A percentile compares a stretch with the other conserved stretches of the same genome.
phyloP scores from a whole-genome alignment of 345 rosid genomes.

The Citropsis articulata region DNA sequence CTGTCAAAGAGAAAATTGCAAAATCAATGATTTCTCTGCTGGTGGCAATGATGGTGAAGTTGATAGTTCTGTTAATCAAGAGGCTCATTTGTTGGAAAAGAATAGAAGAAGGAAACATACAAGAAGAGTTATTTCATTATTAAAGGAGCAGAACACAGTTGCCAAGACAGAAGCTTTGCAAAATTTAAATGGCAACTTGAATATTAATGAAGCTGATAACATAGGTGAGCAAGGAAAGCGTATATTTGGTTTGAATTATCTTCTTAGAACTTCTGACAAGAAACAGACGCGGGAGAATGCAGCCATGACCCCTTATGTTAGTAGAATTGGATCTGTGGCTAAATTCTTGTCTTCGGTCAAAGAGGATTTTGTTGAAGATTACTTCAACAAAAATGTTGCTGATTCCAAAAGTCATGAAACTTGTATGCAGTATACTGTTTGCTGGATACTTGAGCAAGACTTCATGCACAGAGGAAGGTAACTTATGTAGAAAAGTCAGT shows the following conservation, averaged over 20 bases:
- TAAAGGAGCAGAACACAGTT: conserved; percentile 37
- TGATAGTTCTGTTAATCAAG: conserved; percentile 38
- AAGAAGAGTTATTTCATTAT: conserved; percentile 52
- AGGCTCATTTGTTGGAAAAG: conserved; percentile 46
- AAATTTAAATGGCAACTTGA: conserved; percentile 34
- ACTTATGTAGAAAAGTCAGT: not conserved
- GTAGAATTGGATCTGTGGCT: conserved; percentile 23
- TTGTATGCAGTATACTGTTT: conserved; percentile 50
- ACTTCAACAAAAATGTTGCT: conserved; percentile 52
- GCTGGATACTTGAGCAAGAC: conserved; percentile 70
- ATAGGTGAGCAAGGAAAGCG: conserved; percentile 22
- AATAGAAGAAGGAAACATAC: conserved; percentile 50
- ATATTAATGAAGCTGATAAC: conserved; percentile 28
- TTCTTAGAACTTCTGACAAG: conserved; percentile 21
- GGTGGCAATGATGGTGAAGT: conserved; percentile 37
- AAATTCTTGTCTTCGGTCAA: conserved; percentile 29
- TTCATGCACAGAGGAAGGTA: conserved; percentile 58
- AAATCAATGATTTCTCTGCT: conserved; percentile 26
- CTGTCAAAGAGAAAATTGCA: conserved; percentile 34
- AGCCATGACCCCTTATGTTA: conserved; percentile 1
- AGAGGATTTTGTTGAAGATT: conserved; percentile 59
- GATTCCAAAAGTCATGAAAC: conserved; percentile 58
- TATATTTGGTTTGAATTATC: conserved; percentile 8
- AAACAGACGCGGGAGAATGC: conserved; percentile 16
- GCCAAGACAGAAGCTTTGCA: conserved; percentile 32